Conservation (phyloP, 257 asterid genomes). For the Solanum tarijense region DNA sequence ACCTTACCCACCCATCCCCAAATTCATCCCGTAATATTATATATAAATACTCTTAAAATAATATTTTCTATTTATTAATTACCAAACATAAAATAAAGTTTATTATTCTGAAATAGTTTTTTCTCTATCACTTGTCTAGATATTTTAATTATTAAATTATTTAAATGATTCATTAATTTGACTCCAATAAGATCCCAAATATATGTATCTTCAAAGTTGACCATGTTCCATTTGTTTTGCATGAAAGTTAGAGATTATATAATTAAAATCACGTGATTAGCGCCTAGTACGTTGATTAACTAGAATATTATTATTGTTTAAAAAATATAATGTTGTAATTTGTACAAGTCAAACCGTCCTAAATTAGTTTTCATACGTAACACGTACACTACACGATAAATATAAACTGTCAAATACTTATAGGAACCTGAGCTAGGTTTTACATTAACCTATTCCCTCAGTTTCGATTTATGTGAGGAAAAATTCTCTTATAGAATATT, state of each 20-base stretch:
- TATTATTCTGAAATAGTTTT: not conserved
- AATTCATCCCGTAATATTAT: not conserved
- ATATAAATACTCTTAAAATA: not conserved
- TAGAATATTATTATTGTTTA: not conserved
- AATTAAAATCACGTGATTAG: not conserved
- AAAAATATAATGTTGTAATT: not conserved
- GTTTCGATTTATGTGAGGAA: not conserved
- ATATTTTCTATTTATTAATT: not conserved
- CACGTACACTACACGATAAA: not conserved
- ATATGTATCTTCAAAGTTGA: not conserved
- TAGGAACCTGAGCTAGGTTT: not conserved
- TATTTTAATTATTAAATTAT: not conserved
- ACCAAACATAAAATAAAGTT: not conserved
- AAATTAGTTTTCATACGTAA: not conserved
- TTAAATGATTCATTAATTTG: not conserved
- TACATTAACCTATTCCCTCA: not conserved
- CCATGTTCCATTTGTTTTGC: not conserved
- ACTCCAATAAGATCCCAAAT: not conserved
- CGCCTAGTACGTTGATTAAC: not conserved
- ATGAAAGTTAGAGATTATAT: not conserved
- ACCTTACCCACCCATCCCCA: not conserved
- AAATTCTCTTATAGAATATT: too few relatives aligned
- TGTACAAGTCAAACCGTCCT: not conserved
- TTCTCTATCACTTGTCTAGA: not conserved
- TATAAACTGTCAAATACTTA: not conserved